Percentiles rank a stretch among this genome's conserved stretches.
phyloP scores from a whole-genome alignment of 345 rosid species.

The Gossypium anomalum region DNA sequence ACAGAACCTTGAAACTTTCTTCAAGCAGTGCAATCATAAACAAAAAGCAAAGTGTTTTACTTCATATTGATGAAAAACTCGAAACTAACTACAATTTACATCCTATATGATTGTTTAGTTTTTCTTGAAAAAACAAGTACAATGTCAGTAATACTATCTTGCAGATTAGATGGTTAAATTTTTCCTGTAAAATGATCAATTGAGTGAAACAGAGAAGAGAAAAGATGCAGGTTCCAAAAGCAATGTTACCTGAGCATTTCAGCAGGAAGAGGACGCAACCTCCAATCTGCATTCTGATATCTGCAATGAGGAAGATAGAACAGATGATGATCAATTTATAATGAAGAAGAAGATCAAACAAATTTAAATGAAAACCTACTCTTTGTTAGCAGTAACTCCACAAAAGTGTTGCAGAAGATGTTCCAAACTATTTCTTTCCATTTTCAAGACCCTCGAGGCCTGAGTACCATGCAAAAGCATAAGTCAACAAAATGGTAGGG shows the following conservation, averaged over 20 bases:
- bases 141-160: not conserved
- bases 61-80: not conserved
- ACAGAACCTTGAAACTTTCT: not conserved
- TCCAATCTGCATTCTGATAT: conserved; percentile 97
- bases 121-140: not conserved
- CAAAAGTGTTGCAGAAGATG: conserved; percentile 69
- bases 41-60: not conserved
- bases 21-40: not conserved
- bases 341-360: conserved; percentile 6
- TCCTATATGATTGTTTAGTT: not conserved
- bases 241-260: conserved; percentile 66
- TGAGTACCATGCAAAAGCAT: conserved; percentile 23
- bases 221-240: not conserved
- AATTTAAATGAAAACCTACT: conserved; percentile 40
- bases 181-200: not conserved
- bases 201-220: not conserved
- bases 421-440: conserved; percentile 90
- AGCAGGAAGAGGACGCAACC: conserved; percentile 82
- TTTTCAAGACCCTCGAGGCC: conserved; percentile 87
- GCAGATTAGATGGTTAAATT: not conserved
- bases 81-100: not conserved
- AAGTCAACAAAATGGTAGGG: not conserved
- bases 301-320: conserved; percentile 39
- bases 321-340: not conserved
- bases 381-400: conserved; percentile 80